Evolutionary conservation across 257 asterid genomes (phyloP).

Genomic region (Salvia rosmarinus): DNA sequence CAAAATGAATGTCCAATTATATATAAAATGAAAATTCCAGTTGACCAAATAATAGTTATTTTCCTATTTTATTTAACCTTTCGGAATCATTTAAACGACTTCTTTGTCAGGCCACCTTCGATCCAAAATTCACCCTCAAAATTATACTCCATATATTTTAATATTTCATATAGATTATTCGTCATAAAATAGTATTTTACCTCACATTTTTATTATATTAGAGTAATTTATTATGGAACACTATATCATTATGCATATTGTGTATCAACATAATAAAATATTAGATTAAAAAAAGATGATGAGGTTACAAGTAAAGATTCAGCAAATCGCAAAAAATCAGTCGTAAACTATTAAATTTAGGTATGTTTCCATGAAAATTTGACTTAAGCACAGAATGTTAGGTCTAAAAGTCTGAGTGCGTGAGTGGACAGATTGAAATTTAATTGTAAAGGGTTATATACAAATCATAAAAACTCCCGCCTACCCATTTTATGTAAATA

Average conservation of each 20-base stretch:
- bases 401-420: constrained; percentile 18
- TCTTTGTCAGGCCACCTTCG: background rate
- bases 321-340: background rate
- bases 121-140: too few species aligned
- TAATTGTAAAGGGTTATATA: too few species aligned
- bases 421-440: background rate
- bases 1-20: too few species aligned
- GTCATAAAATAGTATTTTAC: too few species aligned
- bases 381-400: constrained; percentile 1
- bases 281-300: too few species aligned
- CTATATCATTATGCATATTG: too few species aligned
- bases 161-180: too few species aligned
- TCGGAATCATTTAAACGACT: background rate
- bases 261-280: too few species aligned
- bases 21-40: background rate
- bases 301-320: background rate
- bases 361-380: background rate
- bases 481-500: constrained; percentile 1
- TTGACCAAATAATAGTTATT: constrained; percentile 1
- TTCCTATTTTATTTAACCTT: background rate
- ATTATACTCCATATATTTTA: too few species aligned
- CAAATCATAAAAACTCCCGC: background rate
- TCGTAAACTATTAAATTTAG: background rate
- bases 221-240: too few species aligned
- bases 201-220: too few species aligned